Evolutionary conservation across 495 filamentous ascomycete species (phyloP), one percentile per base, ranked within the genome.

Genomic region (Tuber calosporum): DNA sequence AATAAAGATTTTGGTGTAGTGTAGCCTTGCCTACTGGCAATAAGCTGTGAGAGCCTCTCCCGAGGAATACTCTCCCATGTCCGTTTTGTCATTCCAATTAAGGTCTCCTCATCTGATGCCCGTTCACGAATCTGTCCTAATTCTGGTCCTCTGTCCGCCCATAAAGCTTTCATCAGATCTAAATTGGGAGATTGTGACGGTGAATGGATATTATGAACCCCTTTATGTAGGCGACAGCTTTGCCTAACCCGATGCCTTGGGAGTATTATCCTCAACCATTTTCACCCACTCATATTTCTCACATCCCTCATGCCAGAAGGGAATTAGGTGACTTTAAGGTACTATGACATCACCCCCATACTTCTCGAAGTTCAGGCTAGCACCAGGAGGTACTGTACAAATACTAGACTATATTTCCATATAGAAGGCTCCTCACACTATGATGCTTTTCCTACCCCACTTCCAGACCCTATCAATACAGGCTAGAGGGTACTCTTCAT

Each of bases 391-490:
- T 62, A 77, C 72, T 37, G 66, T 70, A 73, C 66, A 40, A 37
- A 78, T n/a, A 58, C 75, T 43, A 34, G 73, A 73, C 71, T 73
- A 75, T 7, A 38, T 30, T 53, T 70, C 71, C 19, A 45, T 53
- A 71, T 67, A 78, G 48, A 78, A 66, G 69, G 1, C 42, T 3
- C 1, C 69, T 69, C 66, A 78, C 1, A 68, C 48, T 43, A 78
- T 68, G 20, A 26, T 17, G 20, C 20, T 53, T 72, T 69, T 58
- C 19, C 69, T 70, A 30, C 76, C 69, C 58, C 3, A 66, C 4
- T 67, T 26, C 66, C 42, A 75, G 38, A 39, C 36, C 38, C 53
- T 42, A 72, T 78, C 76, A 42, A 76, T 76, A 62, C 70, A 78
- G 45, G 73, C 45, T 41, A 13, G 39, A 73, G 75, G n/a, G 41